A percentile compares a stretch with the other conserved stretches of the same genome.
Conservation (phyloP, 164 flowering plant species). For the Paratinospora sagittata region DNA sequence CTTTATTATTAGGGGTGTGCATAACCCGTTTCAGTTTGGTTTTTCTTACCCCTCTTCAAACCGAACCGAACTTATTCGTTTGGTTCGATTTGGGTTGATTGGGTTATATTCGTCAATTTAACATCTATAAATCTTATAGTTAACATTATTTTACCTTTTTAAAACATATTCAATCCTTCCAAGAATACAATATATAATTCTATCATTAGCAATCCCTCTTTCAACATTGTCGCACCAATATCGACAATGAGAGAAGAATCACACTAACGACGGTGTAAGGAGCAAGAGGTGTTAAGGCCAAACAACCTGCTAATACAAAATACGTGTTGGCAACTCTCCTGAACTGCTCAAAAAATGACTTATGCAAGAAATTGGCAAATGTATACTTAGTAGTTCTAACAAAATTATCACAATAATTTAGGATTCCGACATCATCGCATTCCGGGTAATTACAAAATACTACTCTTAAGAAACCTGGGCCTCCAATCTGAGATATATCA, state of each 20-base stretch:
- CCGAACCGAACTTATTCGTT: too few relatives aligned
- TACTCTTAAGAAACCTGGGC: conserved; percentile 70
- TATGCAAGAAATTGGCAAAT: conserved; percentile 71
- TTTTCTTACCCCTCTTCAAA: too few relatives aligned
- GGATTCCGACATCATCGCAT: conserved; percentile 31
- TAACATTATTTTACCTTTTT: too few relatives aligned
- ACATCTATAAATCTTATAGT: too few relatives aligned
- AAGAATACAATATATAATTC: too few relatives aligned
- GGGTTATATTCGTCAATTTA: too few relatives aligned
- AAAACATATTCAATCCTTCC: too few relatives aligned
- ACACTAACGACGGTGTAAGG: conserved; percentile 60
- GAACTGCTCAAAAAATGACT: conserved; percentile 79
- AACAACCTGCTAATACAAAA: conserved; percentile 52
- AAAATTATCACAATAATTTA: conserved; percentile 46
- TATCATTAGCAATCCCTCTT: too few relatives aligned
- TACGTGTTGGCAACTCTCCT: conserved; percentile 71
- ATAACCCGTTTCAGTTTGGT: too few relatives aligned
- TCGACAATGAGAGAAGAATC: conserved; percentile 57
- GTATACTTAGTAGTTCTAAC: too few relatives aligned
- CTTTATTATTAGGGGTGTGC: too few relatives aligned
- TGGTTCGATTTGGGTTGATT: too few relatives aligned
- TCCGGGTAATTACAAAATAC: conserved; percentile 63
- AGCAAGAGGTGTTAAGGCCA: conserved; percentile 65
- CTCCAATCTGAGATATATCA: conserved; percentile 50
- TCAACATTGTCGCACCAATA: conserved; percentile 64